A percentile compares a stretch with the other conserved stretches of the same genome.
phyloP scores from a whole-genome alignment of 257 asterid genomes.

The Nicotiana knightiana region DNA sequence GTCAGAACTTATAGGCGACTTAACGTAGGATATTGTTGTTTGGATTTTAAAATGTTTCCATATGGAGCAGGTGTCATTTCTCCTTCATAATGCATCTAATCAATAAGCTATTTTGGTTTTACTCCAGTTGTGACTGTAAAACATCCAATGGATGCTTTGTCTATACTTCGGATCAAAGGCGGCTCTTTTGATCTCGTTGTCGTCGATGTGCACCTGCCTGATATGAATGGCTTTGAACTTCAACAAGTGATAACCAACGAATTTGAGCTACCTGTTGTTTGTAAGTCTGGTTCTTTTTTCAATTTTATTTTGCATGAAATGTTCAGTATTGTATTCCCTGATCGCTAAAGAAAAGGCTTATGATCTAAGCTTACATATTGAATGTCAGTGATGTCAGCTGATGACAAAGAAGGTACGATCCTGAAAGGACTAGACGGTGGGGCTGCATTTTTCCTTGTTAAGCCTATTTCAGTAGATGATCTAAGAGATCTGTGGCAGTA shows the following conservation, averaged over 20 bases:
- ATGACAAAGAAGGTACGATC: conserved; percentile 24
- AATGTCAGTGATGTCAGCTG: conserved; percentile 50
- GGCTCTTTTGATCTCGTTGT: conserved; percentile 40
- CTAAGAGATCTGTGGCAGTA: conserved; percentile 49
- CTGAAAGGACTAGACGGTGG: conserved; percentile 38
- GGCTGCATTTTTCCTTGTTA: conserved; percentile 36
- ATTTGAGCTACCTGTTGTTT: conserved; percentile 49
- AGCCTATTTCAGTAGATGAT: conserved; percentile 38
- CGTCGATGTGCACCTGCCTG: conserved; percentile 50
- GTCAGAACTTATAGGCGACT: not conserved
- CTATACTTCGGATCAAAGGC: conserved; percentile 31
- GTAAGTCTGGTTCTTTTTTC: conserved; percentile 23
- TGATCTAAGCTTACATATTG: not conserved
- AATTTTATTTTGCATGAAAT: not conserved
- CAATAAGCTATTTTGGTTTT: not conserved
- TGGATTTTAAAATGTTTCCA: not conserved
- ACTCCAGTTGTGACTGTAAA: conserved; percentile 42
- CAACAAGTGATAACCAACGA: conserved; percentile 35
- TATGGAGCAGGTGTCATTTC: not conserved
- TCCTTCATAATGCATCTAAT: not conserved
- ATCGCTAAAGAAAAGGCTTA: not conserved
- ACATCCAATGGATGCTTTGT: conserved; percentile 41
- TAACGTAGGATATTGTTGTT: not conserved
- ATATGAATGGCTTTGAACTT: conserved; percentile 42
- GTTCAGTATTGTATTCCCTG: not conserved